Evolutionary conservation across 352 stramenopile species (phyloP), one percentile per base, ranked within the genome.

Genomic region (Blastocystis sp.): DNA sequence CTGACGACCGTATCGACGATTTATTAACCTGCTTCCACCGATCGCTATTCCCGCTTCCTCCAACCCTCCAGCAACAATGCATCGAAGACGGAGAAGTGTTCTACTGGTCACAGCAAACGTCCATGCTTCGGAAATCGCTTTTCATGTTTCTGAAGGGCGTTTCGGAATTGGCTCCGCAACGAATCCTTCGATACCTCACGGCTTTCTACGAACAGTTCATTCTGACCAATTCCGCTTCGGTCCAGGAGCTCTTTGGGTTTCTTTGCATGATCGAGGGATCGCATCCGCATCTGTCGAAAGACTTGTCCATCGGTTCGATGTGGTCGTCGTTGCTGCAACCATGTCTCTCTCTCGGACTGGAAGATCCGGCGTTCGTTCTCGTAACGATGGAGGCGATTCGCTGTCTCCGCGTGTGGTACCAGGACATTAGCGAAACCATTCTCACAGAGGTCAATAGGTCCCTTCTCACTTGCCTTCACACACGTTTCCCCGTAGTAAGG

Each of bases 1-100:
- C 44, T 3, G 4, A 29, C 11, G 48, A 46, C 1, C 40, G 40
- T 2, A 29, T 81, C n/a, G 7, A 34, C 4, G 21, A 46, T 14
- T 44, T 81, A n/a, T 51, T 81, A 29, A 4, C 27, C 36, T 81
- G 69, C 36, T 24, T 81, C n/a, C 69, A 81, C 21, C 29, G 21
- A n/a, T 57, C 29, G 4, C 61, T 81, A 44, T 65, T 81, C 40
- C 48, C 69, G n/a, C 53, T 81, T 1, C 18, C 27, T 61, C 69
- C 21, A 27, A 32, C 27, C 16, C 44, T 49, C n/a, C 44, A 21
- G 3, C 51, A 59, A 14, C 3, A 59, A 3, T 59, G 51, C 32
- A 59, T 63, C n/a, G 44, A 81, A 29, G 27, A 81, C 16, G 40
- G 27, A n/a, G 69, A 81, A 42, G 24, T 27, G 24, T 61, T 57